phyloP scores from a whole-genome alignment of 495 filamentous ascomycete genomes.

The Massariosphaeria phaeospora region DNA sequence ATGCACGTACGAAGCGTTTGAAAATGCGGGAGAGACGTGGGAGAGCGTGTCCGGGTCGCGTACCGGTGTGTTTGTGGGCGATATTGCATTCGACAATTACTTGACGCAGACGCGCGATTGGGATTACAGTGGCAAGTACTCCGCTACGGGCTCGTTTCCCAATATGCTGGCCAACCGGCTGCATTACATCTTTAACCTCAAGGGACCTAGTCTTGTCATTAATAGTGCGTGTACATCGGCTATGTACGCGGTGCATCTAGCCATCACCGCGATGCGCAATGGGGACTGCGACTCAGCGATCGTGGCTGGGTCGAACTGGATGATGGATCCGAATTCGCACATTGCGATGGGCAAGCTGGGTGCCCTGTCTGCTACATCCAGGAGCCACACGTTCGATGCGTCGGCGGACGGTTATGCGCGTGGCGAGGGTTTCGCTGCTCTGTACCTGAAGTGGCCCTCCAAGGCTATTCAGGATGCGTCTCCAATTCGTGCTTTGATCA shows the following conservation, averaged over 20 bases:
- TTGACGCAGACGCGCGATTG: conserved; percentile 16
- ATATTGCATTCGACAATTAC: conserved; percentile 14
- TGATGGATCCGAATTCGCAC: conserved; percentile 36
- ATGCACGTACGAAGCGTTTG: conserved; percentile 36
- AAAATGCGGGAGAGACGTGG: conserved; percentile 31
- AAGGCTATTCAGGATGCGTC: conserved; percentile 41
- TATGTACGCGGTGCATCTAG: conserved; percentile 36
- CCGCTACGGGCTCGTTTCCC: neutral
- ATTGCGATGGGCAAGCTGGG: conserved; percentile 11
- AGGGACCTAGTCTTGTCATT: conserved; percentile 25
- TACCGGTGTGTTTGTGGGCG: conserved; percentile 22
- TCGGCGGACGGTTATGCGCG: conserved; percentile 21
- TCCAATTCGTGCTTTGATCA: conserved; percentile 43
- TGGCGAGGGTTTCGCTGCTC: conserved; percentile 35
- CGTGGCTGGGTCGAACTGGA: conserved; percentile 43
- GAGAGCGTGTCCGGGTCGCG: conserved; percentile 31
- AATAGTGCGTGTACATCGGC: conserved; percentile 29
- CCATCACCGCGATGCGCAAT: conserved; percentile 11
- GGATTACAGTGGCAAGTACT: neutral
- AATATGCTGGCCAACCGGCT: conserved; percentile 23
- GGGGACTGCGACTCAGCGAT: conserved; percentile 38
- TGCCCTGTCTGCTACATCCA: conserved; percentile 4
- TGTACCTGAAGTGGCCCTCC: conserved; percentile 40
- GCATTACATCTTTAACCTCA: conserved; percentile 19
- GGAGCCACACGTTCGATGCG: conserved; percentile 24